These are phyloP conservation scores for Pecoramyces ruminantium DNA, from an alignment of 192 early-diverging fungal species.

Conservation along the genomic window DNA sequence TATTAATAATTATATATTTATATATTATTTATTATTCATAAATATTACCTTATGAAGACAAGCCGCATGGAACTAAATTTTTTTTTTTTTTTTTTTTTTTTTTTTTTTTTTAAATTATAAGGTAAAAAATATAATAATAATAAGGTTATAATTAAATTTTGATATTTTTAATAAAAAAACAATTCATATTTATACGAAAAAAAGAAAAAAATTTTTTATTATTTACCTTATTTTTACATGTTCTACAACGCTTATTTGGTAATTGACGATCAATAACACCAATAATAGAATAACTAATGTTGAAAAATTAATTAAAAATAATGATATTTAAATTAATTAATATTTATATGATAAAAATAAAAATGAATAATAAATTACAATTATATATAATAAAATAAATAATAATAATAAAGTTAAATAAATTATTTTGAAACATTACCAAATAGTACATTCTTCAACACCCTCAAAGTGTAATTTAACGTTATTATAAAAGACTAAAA, in stretches of 20 bases:
- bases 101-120: too few species aligned
- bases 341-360: background rate
- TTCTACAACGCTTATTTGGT: conserved; percentile 76
- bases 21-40: conserved; percentile 1
- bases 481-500: conserved; percentile 67
- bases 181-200: too few species aligned
- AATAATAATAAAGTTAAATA: background rate
- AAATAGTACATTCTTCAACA: conserved; percentile 95
- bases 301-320: too few species aligned
- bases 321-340: too few species aligned
- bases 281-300: conserved; percentile 66
- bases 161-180: too few species aligned
- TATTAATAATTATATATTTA: background rate
- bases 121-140: too few species aligned
- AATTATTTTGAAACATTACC: conserved; percentile 12
- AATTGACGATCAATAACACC: conserved; percentile 68
- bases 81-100: too few species aligned
- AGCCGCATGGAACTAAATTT: conserved; percentile 55
- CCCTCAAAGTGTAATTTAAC: conserved; percentile 84
- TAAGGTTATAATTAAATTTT: too few species aligned
- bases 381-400: too few species aligned
- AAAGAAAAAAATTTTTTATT: too few species aligned
- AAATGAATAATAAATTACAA: too few species aligned
- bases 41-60: conserved; percentile 66
- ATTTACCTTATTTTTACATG: conserved; percentile 64